A percentile compares a stretch with the other conserved stretches of the same genome.
Conservation (phyloP, 1,139 yeast genomes). For the Debaryomyces psychrophilus region DNA sequence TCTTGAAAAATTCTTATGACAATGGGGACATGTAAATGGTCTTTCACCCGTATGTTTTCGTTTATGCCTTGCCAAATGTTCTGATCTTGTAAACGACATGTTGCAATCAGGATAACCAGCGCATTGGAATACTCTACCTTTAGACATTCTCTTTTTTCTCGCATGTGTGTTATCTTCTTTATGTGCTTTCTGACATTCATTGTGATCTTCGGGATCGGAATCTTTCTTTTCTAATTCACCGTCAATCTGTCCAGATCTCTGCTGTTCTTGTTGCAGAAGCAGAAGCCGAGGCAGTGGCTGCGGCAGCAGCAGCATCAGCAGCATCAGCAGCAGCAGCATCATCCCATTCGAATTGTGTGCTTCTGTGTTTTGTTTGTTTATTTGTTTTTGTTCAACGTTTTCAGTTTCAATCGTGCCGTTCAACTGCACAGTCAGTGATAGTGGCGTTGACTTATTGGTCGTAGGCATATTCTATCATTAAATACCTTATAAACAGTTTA, state of each 20-base stretch:
- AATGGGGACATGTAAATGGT: constrained; percentile 85
- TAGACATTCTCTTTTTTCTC: constrained; percentile 43
- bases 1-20: constrained; percentile 79
- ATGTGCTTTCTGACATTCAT: background rate
- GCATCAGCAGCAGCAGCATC: background rate
- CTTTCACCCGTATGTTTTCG: constrained; percentile 95
- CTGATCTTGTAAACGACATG: constrained; percentile 88
- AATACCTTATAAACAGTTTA: background rate
- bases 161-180: constrained; percentile 9
- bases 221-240: background rate
- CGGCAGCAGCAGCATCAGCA: background rate
- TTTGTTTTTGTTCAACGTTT: background rate
- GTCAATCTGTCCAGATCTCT: background rate
- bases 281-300: background rate
- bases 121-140: constrained; percentile 78
- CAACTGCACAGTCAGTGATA: background rate
- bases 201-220: background rate
- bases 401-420: background rate
- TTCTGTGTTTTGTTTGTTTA: background rate
- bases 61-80: constrained; percentile 89
- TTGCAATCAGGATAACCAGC: constrained; percentile 84
- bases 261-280: background rate
- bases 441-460: background rate
- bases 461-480: background rate
- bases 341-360: background rate